A percentile compares a stretch with the other conserved stretches of the same genome.
Conservation (phyloP, 495 filamentous ascomycete species). For the Aspergillus carlsbadensis region DNA sequence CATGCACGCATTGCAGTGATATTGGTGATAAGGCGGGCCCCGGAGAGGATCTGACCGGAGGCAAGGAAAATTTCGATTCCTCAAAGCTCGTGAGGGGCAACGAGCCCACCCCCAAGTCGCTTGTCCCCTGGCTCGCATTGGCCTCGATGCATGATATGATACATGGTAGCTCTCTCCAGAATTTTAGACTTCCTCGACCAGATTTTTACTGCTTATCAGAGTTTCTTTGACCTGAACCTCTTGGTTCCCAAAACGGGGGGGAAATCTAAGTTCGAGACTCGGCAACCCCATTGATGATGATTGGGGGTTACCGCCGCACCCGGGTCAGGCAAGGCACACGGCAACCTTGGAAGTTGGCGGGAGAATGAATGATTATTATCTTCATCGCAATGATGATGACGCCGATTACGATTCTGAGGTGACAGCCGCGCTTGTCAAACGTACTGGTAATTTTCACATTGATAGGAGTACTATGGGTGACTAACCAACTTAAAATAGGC, state of each 20-base stretch:
- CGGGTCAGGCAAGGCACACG: not conserved
- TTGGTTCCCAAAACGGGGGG: not conserved
- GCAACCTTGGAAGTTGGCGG: not conserved
- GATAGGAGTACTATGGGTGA: not conserved
- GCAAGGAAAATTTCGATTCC: constrained; percentile 16
- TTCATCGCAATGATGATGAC: not conserved
- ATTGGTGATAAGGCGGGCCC: constrained; percentile 18
- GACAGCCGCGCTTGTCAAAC: not conserved
- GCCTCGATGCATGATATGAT: not conserved
- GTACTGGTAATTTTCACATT: constrained; percentile 1
- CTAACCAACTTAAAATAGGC: constrained; percentile 28
- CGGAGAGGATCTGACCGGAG: constrained; percentile 15
- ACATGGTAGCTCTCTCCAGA: not conserved
- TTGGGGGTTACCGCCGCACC: not conserved
- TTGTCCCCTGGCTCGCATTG: too few species aligned
- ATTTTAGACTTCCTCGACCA: not conserved
- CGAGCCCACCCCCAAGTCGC: not conserved
- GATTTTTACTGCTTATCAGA: constrained; percentile 1
- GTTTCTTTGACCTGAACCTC: not conserved
- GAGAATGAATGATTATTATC: not conserved
- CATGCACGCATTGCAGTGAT: constrained; percentile 6
- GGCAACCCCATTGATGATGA: not conserved
- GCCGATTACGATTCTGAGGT: not conserved
- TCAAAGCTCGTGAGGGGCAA: constrained; percentile 15
- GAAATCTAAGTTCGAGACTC: not conserved